These are phyloP conservation scores for Gnaphalium uliginosum DNA, from an alignment of 129 eudicot species.

Conservation along the genomic window DNA sequence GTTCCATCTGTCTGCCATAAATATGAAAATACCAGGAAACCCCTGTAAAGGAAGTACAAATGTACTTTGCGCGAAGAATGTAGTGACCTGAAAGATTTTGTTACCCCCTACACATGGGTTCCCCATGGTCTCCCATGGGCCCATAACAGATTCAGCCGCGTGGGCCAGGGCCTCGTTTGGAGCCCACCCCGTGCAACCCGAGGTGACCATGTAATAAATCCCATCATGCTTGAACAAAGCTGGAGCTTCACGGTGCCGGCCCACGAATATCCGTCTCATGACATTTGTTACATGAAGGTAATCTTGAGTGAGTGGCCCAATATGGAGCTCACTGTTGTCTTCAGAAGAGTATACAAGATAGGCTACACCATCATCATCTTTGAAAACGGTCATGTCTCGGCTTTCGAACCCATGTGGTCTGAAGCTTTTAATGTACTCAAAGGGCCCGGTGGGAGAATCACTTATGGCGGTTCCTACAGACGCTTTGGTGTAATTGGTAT, in stretches of 20 bases:
- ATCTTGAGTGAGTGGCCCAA: constrained; percentile 72
- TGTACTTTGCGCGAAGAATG: constrained; percentile 86
- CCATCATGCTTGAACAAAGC: constrained; percentile 89
- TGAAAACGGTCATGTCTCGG: constrained; percentile 97
- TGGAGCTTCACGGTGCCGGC: constrained; percentile 96
- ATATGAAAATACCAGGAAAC: constrained; percentile 61
- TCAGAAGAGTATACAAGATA: constrained; percentile 86
- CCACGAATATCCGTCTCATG: constrained; percentile 65
- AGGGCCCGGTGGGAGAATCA: constrained; percentile 79
- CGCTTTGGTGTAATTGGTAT: constrained; percentile 89
- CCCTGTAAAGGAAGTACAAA: constrained; percentile 83
- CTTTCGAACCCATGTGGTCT: constrained; percentile 88
- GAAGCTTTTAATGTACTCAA: constrained; percentile 64
- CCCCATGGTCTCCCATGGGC: constrained; percentile 94
- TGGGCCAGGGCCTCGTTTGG: constrained; percentile 89
- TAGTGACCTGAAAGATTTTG: constrained; percentile 59
- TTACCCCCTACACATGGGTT: constrained; percentile 92
- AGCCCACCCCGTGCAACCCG: constrained; percentile 96
- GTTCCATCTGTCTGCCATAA: constrained; percentile 97
- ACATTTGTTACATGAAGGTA: constrained; percentile 64
- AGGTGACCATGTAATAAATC: constrained; percentile 93
- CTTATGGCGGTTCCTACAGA: constrained; percentile 75
- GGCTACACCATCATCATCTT: constrained; percentile 80
- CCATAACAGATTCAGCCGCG: constrained; percentile 83
- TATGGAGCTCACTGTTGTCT: constrained; percentile 87